Evolutionary conservation across 805 yeast genomes (phyloP).

Genomic region (Kregervanrija delftensis): DNA sequence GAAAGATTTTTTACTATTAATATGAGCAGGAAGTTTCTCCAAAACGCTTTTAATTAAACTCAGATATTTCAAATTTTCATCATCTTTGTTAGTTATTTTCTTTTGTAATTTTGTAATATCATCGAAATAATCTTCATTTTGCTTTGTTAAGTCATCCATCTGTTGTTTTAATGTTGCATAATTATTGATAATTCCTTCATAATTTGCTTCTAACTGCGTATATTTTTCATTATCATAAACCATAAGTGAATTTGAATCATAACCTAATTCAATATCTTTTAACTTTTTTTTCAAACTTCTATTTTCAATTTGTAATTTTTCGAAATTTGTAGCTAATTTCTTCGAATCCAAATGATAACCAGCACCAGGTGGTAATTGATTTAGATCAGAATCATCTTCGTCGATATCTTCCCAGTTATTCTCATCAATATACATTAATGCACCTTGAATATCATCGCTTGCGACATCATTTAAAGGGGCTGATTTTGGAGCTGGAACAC

Average conservation of each 20-base stretch:
- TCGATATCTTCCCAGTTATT: conserved; percentile 10
- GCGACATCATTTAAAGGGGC: too few relatives aligned
- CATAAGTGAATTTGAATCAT: conserved; percentile 8
- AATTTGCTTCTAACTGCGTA: conserved; percentile 6
- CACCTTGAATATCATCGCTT: not conserved
- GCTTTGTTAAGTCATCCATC: conserved; percentile 7
- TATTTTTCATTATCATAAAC: conserved; percentile 10
- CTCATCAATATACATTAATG: conserved; percentile 2
- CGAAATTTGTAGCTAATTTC: conserved; percentile 5
- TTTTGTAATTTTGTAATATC: conserved; percentile 6
- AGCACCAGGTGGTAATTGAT: conserved; percentile 1
- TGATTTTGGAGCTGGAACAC: conserved; percentile 2
- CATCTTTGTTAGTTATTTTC: conserved; percentile 5
- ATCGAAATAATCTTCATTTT: conserved; percentile 9
- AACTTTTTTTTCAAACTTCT: conserved; percentile 9
- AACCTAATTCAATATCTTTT: conserved; percentile 13
- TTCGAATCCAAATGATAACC: not conserved
- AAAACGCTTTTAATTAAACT: conserved; percentile 4
- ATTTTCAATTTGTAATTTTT: conserved; percentile 12
- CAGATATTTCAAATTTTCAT: not conserved
- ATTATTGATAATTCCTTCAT: conserved; percentile 5
- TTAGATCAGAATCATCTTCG: conserved; percentile 10
- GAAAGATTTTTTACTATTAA: conserved; percentile 5
- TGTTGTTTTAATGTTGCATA: conserved; percentile 4
- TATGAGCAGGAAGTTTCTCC: conserved; percentile 9